Conservation (phyloP, 805 yeast species). For the Candida peoriensis region DNA sequence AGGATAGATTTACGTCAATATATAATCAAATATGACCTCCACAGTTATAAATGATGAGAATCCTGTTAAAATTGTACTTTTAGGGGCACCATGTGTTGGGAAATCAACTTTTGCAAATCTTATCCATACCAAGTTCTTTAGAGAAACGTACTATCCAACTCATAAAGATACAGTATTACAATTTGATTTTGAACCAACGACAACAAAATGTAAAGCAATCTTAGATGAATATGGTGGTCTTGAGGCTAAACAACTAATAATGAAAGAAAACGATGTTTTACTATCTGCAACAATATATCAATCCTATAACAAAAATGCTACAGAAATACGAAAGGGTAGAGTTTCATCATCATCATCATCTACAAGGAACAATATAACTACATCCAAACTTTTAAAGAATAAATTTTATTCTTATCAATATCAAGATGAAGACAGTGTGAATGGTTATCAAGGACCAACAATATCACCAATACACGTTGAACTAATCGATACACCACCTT, state of each 20-base stretch:
- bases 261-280: constrained; percentile 24
- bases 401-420: constrained; percentile 16
- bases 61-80: constrained; percentile 54
- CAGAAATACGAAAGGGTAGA: constrained; percentile 5
- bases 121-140: constrained; percentile 41
- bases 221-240: constrained; percentile 43
- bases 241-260: constrained; percentile 31
- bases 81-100: constrained; percentile 58
- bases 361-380: constrained; percentile 7
- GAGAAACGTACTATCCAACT: constrained; percentile 76
- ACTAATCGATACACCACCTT: constrained; percentile 71
- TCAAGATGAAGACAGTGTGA: constrained; percentile 5
- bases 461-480: constrained; percentile 61
- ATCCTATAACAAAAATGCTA: constrained; percentile 20
- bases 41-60: constrained; percentile 10
- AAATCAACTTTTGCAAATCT: constrained; percentile 54
- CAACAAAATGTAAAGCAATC: constrained; percentile 33
- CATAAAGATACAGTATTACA: constrained; percentile 53
- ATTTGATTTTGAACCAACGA: constrained; percentile 46
- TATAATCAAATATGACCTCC: too few relatives aligned
- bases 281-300: constrained; percentile 36
- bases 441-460: constrained; percentile 39
- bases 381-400: constrained; percentile 14
- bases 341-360: constrained; percentile 4
- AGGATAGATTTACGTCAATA: too few relatives aligned